A percentile compares a stretch with the other conserved stretches of the same genome.
Evolutionary conservation across 352 stramenopile species (phyloP).

Genomic region (Phytopythium helicoides): DNA sequence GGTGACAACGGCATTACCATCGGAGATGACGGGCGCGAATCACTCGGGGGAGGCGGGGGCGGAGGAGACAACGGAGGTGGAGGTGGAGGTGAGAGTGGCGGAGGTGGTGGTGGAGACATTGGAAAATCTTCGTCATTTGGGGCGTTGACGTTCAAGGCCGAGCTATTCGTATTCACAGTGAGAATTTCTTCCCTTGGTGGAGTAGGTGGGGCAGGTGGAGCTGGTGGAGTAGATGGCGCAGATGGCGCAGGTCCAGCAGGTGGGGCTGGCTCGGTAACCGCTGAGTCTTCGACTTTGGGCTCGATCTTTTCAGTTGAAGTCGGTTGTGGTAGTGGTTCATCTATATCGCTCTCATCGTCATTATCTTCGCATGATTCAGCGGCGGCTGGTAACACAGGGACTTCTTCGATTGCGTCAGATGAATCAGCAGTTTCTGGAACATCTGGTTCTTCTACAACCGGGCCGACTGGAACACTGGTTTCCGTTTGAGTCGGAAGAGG

Average conservation of each 20-base stretch:
- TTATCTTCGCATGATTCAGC: neutral
- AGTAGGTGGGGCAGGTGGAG: neutral
- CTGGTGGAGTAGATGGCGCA: neutral
- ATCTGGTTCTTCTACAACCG: no score
- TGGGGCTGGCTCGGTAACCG: no score
- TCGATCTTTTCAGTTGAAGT: no score
- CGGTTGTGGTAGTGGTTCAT: no score
- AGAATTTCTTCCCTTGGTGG: neutral
- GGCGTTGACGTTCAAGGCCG: neutral
- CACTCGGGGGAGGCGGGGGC: constrained; percentile 12
- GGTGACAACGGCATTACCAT: constrained; percentile 36
- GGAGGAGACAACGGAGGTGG: constrained; percentile 30
- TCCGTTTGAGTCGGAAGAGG: constrained; percentile 25
- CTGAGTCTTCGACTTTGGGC: no score
- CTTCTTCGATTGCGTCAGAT: neutral
- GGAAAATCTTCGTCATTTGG: constrained; percentile 9
- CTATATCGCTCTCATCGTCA: constrained; percentile 1
- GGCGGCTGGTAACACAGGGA: no score
- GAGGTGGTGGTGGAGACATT: constrained; percentile 36
- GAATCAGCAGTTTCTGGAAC: neutral
- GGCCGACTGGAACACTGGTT: neutral
- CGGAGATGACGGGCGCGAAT: constrained; percentile 28
- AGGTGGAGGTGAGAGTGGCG: constrained; percentile 43
- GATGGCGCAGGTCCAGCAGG: no score
- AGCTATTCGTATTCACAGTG: neutral